Evolutionary conservation across 2,329 filamentous ascomycete species (phyloP).

Genomic region (Didymella pomorum): DNA sequence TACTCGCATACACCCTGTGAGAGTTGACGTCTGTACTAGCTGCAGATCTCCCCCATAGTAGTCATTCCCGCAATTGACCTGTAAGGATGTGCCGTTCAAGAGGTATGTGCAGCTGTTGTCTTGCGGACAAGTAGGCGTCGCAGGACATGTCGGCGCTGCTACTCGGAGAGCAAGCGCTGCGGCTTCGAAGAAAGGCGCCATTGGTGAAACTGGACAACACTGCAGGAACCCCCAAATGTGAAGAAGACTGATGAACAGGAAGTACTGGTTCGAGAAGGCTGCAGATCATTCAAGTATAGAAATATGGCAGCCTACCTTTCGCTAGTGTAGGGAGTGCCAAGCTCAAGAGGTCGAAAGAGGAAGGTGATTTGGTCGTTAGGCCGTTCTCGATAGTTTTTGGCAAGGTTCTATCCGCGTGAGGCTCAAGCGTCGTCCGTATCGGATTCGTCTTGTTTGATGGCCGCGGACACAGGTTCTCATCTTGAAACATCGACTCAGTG

Average conservation of each 20-base stretch:
- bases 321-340: slow-evolving; percentile 1
- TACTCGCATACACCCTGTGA: not conserved
- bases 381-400: not conserved
- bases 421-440: not conserved
- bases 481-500: too few species aligned
- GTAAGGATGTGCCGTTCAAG: not conserved
- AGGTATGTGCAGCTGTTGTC: slow-evolving; percentile 3
- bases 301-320: not conserved
- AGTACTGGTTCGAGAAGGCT: not conserved
- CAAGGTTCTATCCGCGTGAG: not conserved
- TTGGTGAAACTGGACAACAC: not conserved
- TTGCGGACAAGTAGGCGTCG: slow-evolving; percentile 3
- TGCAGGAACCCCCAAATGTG: too few species aligned
- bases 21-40: slow-evolving; percentile 3
- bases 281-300: not conserved
- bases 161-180: not conserved
- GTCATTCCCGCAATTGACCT: slow-evolving; percentile 6
- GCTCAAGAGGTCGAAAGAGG: not conserved
- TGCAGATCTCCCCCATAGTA: slow-evolving; percentile 12
- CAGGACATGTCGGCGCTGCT: not conserved
- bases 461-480: too few species aligned
- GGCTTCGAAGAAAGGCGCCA: not conserved
- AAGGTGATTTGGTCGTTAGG: not conserved
- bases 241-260: not conserved
- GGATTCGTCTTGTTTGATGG: not conserved